These are phyloP conservation scores for Verticillium tricorpus DNA, from an alignment of 2,329 filamentous ascomycete genomes.

Conservation along the genomic window DNA sequence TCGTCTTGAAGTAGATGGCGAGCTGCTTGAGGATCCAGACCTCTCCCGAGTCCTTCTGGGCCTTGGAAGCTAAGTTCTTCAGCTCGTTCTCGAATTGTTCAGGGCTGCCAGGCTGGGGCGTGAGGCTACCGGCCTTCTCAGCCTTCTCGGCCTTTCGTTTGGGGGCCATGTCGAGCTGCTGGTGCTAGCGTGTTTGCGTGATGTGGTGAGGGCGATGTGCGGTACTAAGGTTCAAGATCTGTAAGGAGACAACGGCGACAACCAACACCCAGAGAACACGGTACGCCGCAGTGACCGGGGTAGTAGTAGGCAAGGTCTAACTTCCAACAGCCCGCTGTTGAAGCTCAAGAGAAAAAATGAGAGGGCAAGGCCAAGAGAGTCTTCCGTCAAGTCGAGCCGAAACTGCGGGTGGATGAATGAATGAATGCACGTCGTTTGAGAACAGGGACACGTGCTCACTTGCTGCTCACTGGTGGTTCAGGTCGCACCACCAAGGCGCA, in stretches of 20 bases:
- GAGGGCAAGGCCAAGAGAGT: background rate
- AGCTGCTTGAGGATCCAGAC: constrained; percentile 24
- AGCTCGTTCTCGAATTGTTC: constrained; percentile 52
- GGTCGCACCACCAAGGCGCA: background rate
- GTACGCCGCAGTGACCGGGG: background rate
- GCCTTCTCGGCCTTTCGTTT: constrained; percentile 5
- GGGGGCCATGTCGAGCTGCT: constrained; percentile 6
- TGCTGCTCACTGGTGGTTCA: background rate
- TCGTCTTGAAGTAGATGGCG: constrained; percentile 32
- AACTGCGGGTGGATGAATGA: background rate
- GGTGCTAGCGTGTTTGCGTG: background rate
- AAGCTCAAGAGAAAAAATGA: constrained; percentile 3
- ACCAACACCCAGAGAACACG: background rate
- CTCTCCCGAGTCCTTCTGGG: constrained; percentile 25
- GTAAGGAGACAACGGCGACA: background rate
- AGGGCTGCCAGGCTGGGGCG: constrained; percentile 36
- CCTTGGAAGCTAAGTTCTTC: constrained; percentile 42
- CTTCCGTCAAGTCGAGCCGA: background rate
- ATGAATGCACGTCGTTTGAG: background rate
- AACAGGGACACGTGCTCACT: constrained; percentile 4
- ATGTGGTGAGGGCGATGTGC: background rate
- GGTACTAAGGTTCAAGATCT: background rate
- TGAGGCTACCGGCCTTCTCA: constrained; percentile 1
- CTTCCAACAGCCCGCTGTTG: constrained; percentile 12
- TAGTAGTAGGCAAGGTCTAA: background rate